Evolutionary conservation across 768 basidiomycete species (phyloP).

Genomic region (Naganishia vishniacii): DNA sequence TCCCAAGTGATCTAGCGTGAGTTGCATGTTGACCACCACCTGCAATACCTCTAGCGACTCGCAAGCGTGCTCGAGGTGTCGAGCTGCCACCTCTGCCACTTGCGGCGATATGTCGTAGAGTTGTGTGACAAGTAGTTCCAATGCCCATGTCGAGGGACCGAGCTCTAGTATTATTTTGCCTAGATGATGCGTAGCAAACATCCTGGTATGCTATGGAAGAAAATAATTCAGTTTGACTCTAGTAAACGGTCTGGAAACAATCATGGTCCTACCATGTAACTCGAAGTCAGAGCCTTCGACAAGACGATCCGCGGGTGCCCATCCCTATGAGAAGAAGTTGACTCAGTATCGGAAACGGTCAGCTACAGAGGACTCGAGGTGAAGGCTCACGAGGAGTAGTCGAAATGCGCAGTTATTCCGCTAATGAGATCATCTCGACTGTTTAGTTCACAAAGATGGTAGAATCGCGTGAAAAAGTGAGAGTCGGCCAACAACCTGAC

Average conservation of each 20-base stretch:
- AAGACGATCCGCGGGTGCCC: conserved; percentile 89
- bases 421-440: conserved; percentile 88
- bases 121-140: conserved; percentile 87
- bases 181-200: conserved; percentile 81
- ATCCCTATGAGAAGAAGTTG: conserved; percentile 57
- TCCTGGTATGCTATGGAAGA: conserved; percentile 64
- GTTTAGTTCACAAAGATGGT: conserved; percentile 83
- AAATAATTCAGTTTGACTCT: background rate
- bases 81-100: conserved; percentile 84
- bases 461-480: conserved; percentile 90
- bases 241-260: background rate
- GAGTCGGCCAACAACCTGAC: conserved; percentile 83
- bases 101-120: conserved; percentile 86
- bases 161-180: conserved; percentile 68
- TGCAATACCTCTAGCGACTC: conserved; percentile 76
- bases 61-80: conserved; percentile 82
- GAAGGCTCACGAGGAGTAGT: conserved; percentile 64
- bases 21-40: conserved; percentile 87
- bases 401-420: conserved; percentile 81
- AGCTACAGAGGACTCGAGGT: background rate
- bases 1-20: conserved; percentile 89
- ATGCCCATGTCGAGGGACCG: conserved; percentile 71
- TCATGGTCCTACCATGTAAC: conserved; percentile 62
- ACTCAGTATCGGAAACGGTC: background rate
- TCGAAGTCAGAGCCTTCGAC: conserved; percentile 89